A percentile compares a stretch with the other conserved stretches of the same genome.
Evolutionary conservation across 2,329 filamentous ascomycete genomes (phyloP).

Genomic region (Stagonosporopsis rhizophila): DNA sequence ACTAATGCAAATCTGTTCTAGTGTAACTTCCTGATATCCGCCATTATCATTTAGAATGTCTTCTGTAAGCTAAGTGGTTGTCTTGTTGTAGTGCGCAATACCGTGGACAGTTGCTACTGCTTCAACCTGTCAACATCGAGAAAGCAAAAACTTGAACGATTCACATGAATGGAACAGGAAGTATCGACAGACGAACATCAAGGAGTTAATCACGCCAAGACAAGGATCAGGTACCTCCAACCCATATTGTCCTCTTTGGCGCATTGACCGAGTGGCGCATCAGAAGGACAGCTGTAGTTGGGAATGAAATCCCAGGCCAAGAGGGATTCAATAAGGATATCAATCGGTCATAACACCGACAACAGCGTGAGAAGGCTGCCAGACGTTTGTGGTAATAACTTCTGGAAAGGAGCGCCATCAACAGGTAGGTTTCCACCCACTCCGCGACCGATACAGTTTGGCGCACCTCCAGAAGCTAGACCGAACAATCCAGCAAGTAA

Average conservation of each 20-base stretch:
- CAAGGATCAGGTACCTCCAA: constrained; percentile 77
- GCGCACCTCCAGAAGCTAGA: constrained; percentile 70
- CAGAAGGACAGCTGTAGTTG: constrained; percentile 62
- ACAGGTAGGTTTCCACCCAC: constrained; percentile 74
- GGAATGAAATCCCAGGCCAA: constrained; percentile 80
- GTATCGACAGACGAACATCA: constrained; percentile 80
- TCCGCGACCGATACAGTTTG: constrained; percentile 61
- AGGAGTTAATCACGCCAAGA: constrained; percentile 74
- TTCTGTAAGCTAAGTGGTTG: constrained; percentile 65
- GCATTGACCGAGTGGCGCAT: constrained; percentile 46
- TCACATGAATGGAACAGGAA: constrained; percentile 83
- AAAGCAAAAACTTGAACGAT: constrained; percentile 83
- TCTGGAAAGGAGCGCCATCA: constrained; percentile 81
- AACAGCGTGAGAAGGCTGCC: constrained; percentile 77
- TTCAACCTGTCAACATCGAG: constrained; percentile 76
- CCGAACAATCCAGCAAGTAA: constrained; percentile 78
- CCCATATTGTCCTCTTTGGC: constrained; percentile 66
- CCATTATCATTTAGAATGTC: constrained; percentile 66
- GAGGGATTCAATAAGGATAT: constrained; percentile 70
- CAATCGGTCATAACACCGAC: constrained; percentile 88
- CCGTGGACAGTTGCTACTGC: constrained; percentile 82
- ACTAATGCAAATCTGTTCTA: constrained; percentile 49
- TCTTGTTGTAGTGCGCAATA: constrained; percentile 73
- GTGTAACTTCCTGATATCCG: constrained; percentile 54
- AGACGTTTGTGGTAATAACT: constrained; percentile 80